Evolutionary conservation across 2,329 filamentous ascomycete genomes (phyloP).

Genomic region (Myriangium duriaei): DNA sequence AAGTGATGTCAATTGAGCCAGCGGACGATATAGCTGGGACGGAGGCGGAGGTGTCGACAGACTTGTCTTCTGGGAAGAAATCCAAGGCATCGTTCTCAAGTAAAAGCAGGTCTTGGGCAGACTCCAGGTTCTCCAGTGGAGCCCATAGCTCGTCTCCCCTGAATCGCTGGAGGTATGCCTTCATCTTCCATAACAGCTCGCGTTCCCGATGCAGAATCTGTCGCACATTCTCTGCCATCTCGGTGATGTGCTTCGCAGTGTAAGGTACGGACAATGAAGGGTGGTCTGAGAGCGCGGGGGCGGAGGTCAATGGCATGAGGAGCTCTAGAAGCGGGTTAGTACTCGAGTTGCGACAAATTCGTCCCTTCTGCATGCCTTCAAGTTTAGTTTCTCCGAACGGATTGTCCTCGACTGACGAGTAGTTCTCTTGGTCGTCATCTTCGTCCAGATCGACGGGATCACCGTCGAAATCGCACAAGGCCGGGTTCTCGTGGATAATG

Average conservation of each 20-base stretch:
- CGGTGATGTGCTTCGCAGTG: constrained; percentile 57
- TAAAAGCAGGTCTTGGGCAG: constrained; percentile 34
- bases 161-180: constrained; percentile 58
- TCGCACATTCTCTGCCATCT: constrained; percentile 56
- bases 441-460: constrained; percentile 41
- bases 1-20: not conserved
- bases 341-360: constrained; percentile 6
- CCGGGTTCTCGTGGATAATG: constrained; percentile 63
- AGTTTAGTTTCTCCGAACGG: constrained; percentile 61
- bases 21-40: not conserved
- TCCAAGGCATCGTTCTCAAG: constrained; percentile 11
- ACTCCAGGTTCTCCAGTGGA: constrained; percentile 42
- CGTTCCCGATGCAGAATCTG: constrained; percentile 66
- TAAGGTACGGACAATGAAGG: constrained; percentile 64
- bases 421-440: constrained; percentile 57
- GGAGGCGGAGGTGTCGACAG: constrained; percentile 1
- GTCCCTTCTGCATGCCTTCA: constrained; percentile 44
- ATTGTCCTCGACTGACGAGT: constrained; percentile 53
- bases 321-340: constrained; percentile 42
- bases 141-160: constrained; percentile 62
- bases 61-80: constrained; percentile 3
- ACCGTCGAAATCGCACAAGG: constrained; percentile 63
- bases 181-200: constrained; percentile 58
- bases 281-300: constrained; percentile 62
- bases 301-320: constrained; percentile 60